These are phyloP conservation scores for Bruguiera gymnorhiza DNA, from an alignment of 345 rosid species.

Conservation along the genomic window DNA sequence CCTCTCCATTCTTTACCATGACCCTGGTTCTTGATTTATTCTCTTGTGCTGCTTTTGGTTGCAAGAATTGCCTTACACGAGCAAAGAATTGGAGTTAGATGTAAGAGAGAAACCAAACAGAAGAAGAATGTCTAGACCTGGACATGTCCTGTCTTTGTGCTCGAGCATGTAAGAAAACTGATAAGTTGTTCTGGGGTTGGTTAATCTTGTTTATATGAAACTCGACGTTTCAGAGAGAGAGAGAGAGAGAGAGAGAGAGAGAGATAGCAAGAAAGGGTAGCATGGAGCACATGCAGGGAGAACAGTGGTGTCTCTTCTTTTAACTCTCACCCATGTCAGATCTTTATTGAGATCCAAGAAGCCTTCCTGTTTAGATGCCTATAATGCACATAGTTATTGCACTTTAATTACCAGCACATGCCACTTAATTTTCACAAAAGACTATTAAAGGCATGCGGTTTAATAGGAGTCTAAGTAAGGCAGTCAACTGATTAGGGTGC, in stretches of 20 bases:
- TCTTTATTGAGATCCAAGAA: slow-evolving; percentile 3
- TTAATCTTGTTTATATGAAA: slow-evolving; percentile 9
- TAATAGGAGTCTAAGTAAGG: slow-evolving; percentile 15
- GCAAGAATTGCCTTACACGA: slow-evolving; percentile 55
- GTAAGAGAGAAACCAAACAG: slow-evolving; percentile 40
- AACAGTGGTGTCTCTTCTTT: slow-evolving; percentile 40
- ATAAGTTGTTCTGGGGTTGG: slow-evolving; percentile 18
- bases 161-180: slow-evolving; percentile 26
- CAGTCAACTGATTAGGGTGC: background rate
- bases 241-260: no score
- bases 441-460: background rate
- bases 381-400: no score
- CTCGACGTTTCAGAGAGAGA: background rate
- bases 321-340: slow-evolving; percentile 2
- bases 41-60: slow-evolving; percentile 45
- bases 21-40: slow-evolving; percentile 8
- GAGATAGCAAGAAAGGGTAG: slow-evolving; percentile 5
- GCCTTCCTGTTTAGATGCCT: background rate
- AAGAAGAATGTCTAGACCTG: slow-evolving; percentile 23
- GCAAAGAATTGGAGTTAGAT: slow-evolving; percentile 53
- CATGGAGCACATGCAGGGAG: slow-evolving; percentile 46
- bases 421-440: background rate
- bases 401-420: background rate
- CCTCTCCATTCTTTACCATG: background rate
- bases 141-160: slow-evolving; percentile 38